These are phyloP conservation scores for Cochliopodium minus DNA, from an alignment of 208 protist species.

Conservation along the genomic window DNA sequence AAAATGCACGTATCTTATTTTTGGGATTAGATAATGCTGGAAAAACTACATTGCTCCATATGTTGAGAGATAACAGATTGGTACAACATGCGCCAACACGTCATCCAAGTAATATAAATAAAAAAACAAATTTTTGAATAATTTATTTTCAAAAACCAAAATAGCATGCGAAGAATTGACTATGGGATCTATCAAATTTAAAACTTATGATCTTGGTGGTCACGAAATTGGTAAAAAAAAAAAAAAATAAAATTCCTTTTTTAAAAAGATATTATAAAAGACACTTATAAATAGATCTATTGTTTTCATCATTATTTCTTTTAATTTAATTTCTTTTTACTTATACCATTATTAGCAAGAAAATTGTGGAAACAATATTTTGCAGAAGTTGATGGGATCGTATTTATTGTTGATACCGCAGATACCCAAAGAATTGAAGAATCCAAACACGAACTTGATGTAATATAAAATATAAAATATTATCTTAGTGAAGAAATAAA, in stretches of 20 bases:
- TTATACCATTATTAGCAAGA: constrained; percentile 42
- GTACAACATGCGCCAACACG: constrained; percentile 46
- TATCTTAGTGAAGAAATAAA: not conserved
- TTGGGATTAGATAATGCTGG: constrained; percentile 99
- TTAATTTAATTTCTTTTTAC: not conserved
- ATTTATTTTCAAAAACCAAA: constrained; percentile 5
- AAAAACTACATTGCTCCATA: constrained; percentile 96
- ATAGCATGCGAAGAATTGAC: constrained; percentile 80
- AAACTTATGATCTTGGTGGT: constrained; percentile 95
- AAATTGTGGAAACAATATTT: constrained; percentile 97
- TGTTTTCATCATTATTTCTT: not conserved
- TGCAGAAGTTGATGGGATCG: constrained; percentile 88
- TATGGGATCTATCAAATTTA: constrained; percentile 92
- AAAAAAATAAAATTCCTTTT: no score
- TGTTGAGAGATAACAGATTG: constrained; percentile 61
- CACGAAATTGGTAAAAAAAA: constrained; percentile 65
- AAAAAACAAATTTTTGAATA: no score
- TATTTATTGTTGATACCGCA: constrained; percentile 94
- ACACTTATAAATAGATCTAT: no score
- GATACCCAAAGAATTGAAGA: constrained; percentile 84
- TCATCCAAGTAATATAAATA: constrained; percentile 45
- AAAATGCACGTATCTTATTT: constrained; percentile 72
- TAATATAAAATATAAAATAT: constrained; percentile 15
- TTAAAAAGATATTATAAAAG: no score
- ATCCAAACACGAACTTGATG: constrained; percentile 79